phyloP scores from a whole-genome alignment of 2,329 filamentous ascomycete genomes.

The Trichoderma pleuroti region DNA sequence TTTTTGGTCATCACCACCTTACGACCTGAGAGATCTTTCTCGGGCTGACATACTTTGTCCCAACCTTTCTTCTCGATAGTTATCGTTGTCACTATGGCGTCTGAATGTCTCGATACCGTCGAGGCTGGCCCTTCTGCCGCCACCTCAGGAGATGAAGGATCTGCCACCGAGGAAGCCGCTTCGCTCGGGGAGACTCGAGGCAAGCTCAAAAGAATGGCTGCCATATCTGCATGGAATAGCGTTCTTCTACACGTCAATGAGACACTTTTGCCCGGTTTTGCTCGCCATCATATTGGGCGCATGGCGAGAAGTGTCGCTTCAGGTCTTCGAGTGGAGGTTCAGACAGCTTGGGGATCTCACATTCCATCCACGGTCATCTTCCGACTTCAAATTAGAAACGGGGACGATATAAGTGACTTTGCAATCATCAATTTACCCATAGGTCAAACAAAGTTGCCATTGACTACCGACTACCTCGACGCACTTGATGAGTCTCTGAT shows the following conservation, averaged over 20 bases:
- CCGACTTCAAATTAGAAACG: background rate
- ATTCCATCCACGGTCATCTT: background rate
- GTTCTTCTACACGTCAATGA: background rate
- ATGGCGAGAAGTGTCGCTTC: background rate
- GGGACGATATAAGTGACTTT: background rate
- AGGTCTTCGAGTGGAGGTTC: background rate
- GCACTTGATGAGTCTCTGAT: background rate
- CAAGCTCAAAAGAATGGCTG: background rate
- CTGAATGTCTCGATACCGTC: background rate
- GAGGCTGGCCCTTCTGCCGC: background rate
- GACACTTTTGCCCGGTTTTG: background rate
- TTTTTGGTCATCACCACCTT: background rate
- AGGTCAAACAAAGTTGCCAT: background rate
- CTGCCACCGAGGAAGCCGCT: background rate
- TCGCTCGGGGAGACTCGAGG: background rate
- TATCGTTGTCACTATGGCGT: background rate
- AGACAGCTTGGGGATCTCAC: background rate
- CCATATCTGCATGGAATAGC: background rate
- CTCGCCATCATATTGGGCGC: background rate
- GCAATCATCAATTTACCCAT: background rate
- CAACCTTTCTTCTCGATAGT: background rate
- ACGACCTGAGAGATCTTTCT: background rate
- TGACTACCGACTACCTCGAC: background rate
- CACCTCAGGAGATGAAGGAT: background rate
- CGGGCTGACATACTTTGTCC: background rate